Conservation (phyloP, 495 filamentous ascomycete genomes). For the Pyronema domesticum region DNA sequence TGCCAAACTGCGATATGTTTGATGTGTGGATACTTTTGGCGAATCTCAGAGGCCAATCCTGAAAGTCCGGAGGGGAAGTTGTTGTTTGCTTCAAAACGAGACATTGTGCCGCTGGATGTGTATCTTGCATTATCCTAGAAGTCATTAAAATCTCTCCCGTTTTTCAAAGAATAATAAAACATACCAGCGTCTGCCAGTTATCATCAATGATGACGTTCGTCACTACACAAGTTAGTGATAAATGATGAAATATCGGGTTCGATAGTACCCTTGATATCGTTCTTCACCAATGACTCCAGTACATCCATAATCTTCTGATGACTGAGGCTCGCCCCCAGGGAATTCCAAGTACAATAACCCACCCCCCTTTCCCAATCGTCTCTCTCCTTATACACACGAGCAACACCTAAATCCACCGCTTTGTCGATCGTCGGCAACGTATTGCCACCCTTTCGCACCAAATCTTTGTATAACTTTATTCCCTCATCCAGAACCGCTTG, state of each 20-base stretch:
- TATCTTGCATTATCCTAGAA: too few species aligned
- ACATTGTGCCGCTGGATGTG: slow-evolving; percentile 13
- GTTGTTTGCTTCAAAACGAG: slow-evolving; percentile 61
- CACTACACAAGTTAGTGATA: slow-evolving; percentile 28
- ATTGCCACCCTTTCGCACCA: slow-evolving; percentile 31
- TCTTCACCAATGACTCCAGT: slow-evolving; percentile 47
- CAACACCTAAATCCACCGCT: slow-evolving; percentile 31
- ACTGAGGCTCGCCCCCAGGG: slow-evolving; percentile 60
- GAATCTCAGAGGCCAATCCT: slow-evolving; percentile 47
- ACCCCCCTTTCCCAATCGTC: slow-evolving; percentile 61
- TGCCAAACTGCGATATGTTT: slow-evolving; percentile 89
- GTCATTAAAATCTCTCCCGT: too few species aligned
- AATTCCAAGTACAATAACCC: slow-evolving; percentile 77
- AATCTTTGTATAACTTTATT: slow-evolving; percentile 65
- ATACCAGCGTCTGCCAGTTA: slow-evolving; percentile 68
- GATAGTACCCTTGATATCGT: slow-evolving; percentile 35
- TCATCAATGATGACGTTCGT: slow-evolving; percentile 84
- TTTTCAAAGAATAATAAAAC: too few species aligned
- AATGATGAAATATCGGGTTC: too few species aligned
- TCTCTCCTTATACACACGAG: slow-evolving; percentile 28
- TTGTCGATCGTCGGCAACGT: slow-evolving; percentile 11
- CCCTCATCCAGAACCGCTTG: slow-evolving; percentile 62
- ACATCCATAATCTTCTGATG: slow-evolving; percentile 63
- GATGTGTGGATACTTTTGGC: slow-evolving; percentile 51
- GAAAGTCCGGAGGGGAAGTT: slow-evolving; percentile 69